Conservation (phyloP, 352 stramenopile genomes). For the Pythium rhizo-oryzae region DNA sequence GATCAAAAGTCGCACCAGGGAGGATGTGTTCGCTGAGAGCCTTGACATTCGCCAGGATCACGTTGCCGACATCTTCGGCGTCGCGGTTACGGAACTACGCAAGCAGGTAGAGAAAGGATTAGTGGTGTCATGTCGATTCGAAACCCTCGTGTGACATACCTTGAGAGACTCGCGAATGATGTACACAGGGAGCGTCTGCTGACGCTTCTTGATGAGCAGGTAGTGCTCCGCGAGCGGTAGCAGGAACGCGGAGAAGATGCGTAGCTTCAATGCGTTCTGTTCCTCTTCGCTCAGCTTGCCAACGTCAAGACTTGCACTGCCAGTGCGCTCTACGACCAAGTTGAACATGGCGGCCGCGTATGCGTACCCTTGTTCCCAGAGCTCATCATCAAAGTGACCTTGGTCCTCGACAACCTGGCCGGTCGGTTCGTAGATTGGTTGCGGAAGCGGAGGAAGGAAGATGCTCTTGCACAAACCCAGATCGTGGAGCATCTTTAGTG, state of each 20-base stretch:
- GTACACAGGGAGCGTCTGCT: slow-evolving; percentile 43
- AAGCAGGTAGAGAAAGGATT: too few species aligned
- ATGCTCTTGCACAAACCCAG: slow-evolving; percentile 53
- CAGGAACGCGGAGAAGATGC: slow-evolving; percentile 57
- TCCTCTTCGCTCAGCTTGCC: slow-evolving; percentile 40
- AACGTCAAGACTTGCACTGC: slow-evolving; percentile 30
- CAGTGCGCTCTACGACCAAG: slow-evolving; percentile 26
- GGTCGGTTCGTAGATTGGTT: slow-evolving; percentile 36
- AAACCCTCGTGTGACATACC: too few species aligned
- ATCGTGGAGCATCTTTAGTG: slow-evolving; percentile 56
- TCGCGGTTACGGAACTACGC: slow-evolving; percentile 52
- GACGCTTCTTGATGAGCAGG: slow-evolving; percentile 57
- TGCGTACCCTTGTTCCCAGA: slow-evolving; percentile 47
- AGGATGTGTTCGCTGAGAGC: slow-evolving; percentile 32
- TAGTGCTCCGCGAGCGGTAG: slow-evolving; percentile 54
- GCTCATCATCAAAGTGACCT: slow-evolving; percentile 9
- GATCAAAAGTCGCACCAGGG: slow-evolving; percentile 38
- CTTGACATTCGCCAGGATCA: slow-evolving; percentile 46
- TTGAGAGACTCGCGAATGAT: slow-evolving; percentile 75
- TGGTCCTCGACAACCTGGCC: slow-evolving; percentile 21
- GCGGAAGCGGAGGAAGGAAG: slow-evolving; percentile 51
- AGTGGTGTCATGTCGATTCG: too few species aligned
- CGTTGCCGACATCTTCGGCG: slow-evolving; percentile 65
- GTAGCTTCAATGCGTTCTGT: slow-evolving; percentile 52
- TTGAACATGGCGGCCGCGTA: slow-evolving; percentile 52